Conservation (phyloP, 1,139 yeast species). For the Hansenula sp. region DNA sequence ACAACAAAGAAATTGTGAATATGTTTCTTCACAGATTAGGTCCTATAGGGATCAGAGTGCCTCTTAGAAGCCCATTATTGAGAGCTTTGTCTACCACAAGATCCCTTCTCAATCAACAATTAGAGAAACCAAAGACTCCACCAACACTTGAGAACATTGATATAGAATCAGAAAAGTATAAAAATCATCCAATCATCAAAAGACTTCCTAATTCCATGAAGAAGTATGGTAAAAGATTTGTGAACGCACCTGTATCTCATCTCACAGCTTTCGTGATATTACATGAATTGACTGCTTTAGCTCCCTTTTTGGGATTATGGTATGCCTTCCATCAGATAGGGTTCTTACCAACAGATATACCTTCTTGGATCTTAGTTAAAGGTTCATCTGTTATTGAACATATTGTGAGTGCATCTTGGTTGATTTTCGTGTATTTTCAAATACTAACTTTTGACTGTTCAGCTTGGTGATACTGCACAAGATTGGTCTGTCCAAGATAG, state of each 20-base stretch:
- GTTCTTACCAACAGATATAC: constrained; percentile 50
- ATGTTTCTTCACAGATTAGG: background rate
- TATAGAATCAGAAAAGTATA: constrained; percentile 2
- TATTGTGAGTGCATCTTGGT: constrained; percentile 31
- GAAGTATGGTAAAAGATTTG: constrained; percentile 18
- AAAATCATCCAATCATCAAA: constrained; percentile 3
- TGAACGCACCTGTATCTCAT: constrained; percentile 59
- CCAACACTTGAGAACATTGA: constrained; percentile 3
- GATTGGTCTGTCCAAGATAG: constrained; percentile 45
- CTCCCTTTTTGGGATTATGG: constrained; percentile 78
- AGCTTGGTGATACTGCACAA: constrained; percentile 26
- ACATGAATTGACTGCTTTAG: constrained; percentile 84
- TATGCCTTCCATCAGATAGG: constrained; percentile 58
- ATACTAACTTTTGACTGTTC: constrained; percentile 8
- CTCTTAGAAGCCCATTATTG: background rate
- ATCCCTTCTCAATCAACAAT: constrained; percentile 6
- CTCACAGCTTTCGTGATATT: constrained; percentile 69
- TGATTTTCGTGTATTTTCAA: background rate
- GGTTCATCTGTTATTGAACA: constrained; percentile 58
- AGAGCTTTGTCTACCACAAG: constrained; percentile 1
- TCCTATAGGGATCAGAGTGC: background rate
- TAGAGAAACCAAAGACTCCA: constrained; percentile 9
- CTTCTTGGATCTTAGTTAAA: constrained; percentile 60
- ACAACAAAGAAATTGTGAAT: background rate
- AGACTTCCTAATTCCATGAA: constrained; percentile 18